Evolutionary conservation across 108 stramenopile genomes (phyloP).

Genomic region (Schizochytrium sp.): DNA sequence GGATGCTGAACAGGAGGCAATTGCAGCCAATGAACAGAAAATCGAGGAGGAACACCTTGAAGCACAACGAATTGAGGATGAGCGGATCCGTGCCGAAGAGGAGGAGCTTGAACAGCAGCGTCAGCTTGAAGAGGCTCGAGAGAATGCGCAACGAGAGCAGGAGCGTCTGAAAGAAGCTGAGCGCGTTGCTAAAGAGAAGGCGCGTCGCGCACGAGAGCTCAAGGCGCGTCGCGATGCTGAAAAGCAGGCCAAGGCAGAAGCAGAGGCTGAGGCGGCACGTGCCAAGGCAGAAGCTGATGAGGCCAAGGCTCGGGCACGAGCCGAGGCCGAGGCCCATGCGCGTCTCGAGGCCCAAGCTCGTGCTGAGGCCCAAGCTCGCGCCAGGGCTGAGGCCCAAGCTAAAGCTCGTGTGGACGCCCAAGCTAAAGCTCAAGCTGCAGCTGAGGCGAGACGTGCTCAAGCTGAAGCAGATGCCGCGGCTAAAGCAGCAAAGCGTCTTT

Average conservation of each 20-base stretch:
- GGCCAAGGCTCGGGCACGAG: neutral
- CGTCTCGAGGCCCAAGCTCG: neutral
- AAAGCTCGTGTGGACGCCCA: neutral
- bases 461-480: neutral
- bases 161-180: neutral
- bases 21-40: neutral
- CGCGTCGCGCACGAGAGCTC: neutral
- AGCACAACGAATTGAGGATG: neutral
- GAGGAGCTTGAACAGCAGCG: neutral
- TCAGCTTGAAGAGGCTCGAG: neutral
- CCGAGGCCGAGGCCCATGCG: constrained; percentile 20
- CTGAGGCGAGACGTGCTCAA: too few species aligned
- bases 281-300: neutral
- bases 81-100: neutral
- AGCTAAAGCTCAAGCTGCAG: neutral
- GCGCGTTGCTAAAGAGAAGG: neutral
- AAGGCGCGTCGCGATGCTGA: neutral
- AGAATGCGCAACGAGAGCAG: neutral
- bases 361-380: neutral
- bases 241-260: neutral
- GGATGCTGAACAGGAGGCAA: neutral
- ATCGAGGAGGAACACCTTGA: neutral
- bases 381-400: neutral
- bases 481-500: neutral
- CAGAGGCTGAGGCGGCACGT: neutral